These are phyloP conservation scores for Podila minutissima DNA, from an alignment of 192 early-diverging fungal species.

Conservation along the genomic window DNA sequence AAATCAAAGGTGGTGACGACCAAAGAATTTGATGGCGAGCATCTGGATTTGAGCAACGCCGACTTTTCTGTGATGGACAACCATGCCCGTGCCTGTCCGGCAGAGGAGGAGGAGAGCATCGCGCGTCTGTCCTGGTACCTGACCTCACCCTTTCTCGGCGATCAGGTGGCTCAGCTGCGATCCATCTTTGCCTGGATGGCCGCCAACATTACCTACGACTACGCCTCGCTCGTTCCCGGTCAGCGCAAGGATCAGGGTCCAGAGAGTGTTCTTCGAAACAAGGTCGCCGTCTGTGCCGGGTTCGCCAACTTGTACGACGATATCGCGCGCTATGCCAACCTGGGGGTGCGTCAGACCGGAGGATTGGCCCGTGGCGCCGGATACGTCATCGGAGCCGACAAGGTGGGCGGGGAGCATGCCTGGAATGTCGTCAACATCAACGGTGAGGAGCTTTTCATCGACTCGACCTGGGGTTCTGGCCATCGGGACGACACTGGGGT, in stretches of 20 bases:
- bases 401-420: slow-evolving; percentile 49
- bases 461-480: slow-evolving; percentile 67
- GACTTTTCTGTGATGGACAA: slow-evolving; percentile 53
- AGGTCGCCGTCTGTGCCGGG: slow-evolving; percentile 63
- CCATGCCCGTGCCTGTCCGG: slow-evolving; percentile 47
- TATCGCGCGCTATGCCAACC: slow-evolving; percentile 42
- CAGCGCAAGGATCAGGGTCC: slow-evolving; percentile 26
- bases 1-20: slow-evolving; percentile 6
- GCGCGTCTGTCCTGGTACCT: slow-evolving; percentile 46
- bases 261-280: slow-evolving; percentile 40
- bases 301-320: slow-evolving; percentile 61
- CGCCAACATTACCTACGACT: slow-evolving; percentile 59
- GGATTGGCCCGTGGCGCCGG: slow-evolving; percentile 59
- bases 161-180: slow-evolving; percentile 54
- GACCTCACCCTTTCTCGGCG: slow-evolving; percentile 54
- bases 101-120: slow-evolving; percentile 26
- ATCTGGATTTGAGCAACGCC: slow-evolving; percentile 15
- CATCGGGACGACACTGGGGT: slow-evolving; percentile 10
- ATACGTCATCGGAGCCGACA: slow-evolving; percentile 24
- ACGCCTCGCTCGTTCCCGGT: slow-evolving; percentile 33
- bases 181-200: slow-evolving; percentile 63
- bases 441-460: slow-evolving; percentile 61
- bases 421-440: slow-evolving; percentile 63
- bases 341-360: slow-evolving; percentile 46
- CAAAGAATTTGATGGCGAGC: slow-evolving; percentile 26